These are phyloP conservation scores for Ustilago bromivora DNA, from an alignment of 1,284 basidiomycete genomes.

Conservation along the genomic window DNA sequence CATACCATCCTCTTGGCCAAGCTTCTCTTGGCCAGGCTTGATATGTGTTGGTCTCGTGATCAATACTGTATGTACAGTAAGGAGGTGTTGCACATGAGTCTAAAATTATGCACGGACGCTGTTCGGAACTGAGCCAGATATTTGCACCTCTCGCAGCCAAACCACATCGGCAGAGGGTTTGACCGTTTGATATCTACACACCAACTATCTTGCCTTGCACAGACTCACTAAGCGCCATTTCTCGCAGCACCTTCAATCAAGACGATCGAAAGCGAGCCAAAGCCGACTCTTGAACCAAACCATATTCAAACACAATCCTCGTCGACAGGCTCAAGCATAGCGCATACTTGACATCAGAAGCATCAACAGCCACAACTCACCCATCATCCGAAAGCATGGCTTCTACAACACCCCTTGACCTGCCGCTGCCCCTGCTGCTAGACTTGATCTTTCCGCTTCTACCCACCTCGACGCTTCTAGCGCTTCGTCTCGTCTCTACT, in stretches of 20 bases:
- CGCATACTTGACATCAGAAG: too few relatives aligned
- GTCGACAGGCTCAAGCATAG: too few relatives aligned
- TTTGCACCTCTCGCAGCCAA: background rate
- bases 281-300: too few relatives aligned
- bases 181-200: background rate
- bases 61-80: too few relatives aligned
- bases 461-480: conserved; percentile 26
- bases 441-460: conserved; percentile 43
- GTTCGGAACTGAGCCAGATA: conserved; percentile 7
- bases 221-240: too few relatives aligned
- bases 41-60: background rate
- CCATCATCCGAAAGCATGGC: background rate
- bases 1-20: too few relatives aligned
- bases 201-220: background rate
- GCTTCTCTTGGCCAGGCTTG: too few relatives aligned
- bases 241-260: too few relatives aligned
- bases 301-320: too few relatives aligned
- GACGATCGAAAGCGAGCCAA: too few relatives aligned
- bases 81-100: background rate
- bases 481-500: conserved; percentile 26
- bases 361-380: too few relatives aligned
- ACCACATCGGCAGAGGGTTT: background rate
- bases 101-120: conserved; percentile 12
- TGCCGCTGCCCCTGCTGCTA: conserved; percentile 34
- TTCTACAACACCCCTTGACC: conserved; percentile 16